These are phyloP conservation scores for Kregervanrija fluxuum DNA, from an alignment of 805 yeast species.

Conservation along the genomic window DNA sequence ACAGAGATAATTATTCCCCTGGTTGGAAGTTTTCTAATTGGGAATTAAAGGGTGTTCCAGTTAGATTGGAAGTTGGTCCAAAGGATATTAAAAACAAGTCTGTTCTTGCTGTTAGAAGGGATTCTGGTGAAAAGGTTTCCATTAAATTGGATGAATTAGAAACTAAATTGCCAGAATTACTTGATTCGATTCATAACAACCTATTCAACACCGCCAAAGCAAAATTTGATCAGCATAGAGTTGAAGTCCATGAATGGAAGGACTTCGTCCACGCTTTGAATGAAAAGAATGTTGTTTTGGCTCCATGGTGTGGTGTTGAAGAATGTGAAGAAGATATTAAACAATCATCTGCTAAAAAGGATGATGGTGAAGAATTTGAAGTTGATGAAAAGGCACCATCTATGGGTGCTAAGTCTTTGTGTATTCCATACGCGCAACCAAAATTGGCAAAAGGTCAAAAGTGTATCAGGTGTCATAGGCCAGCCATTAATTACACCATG, in stretches of 20 bases:
- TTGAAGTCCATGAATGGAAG: conserved; percentile 74
- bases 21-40: conserved; percentile 99
- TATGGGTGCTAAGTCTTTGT: conserved; percentile 98
- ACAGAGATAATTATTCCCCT: conserved; percentile 90
- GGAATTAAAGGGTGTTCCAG: conserved; percentile 93
- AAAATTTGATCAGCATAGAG: conserved; percentile 77
- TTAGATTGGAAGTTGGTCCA: conserved; percentile 94
- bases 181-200: conserved; percentile 75
- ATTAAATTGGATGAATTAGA: conserved; percentile 63
- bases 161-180: conserved; percentile 59
- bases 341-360: conserved; percentile 75
- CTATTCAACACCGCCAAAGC: conserved; percentile 74
- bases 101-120: conserved; percentile 90
- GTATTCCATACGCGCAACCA: conserved; percentile 95
- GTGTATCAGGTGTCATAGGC: conserved; percentile 78
- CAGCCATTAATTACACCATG: conserved; percentile 82
- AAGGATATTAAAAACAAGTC: conserved; percentile 78
- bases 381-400: conserved; percentile 95
- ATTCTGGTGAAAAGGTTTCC: conserved; percentile 67
- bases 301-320: conserved; percentile 96
- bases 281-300: conserved; percentile 78
- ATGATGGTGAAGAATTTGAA: conserved; percentile 79
- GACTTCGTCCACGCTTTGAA: conserved; percentile 92
- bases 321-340: conserved; percentile 97
- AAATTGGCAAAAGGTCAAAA: conserved; percentile 67